Base-by-base conservation (phyloP, 176 grass and related monocot genomes). In the Lolium rigidum region DNA sequence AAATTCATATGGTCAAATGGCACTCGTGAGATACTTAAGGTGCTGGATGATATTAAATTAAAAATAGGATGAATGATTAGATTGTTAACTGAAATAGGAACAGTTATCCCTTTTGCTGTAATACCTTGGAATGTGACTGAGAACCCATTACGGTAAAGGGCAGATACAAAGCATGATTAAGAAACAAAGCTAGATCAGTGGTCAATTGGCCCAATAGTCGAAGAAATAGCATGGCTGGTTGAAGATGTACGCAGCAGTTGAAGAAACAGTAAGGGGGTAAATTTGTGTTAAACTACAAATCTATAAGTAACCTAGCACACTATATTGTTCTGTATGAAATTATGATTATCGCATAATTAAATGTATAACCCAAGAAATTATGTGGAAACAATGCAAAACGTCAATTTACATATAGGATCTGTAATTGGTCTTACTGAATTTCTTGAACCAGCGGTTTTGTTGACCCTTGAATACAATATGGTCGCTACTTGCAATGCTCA, bases 101-200 rank as follows among this genome's bases (percentile, higher is more conserved):
- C 39, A 22, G 5, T 5, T 71, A 21, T 71, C 69, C 67, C 10
- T 70, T 69, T 16, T 69, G 66, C 35, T 44, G 68, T 9, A 70
- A 4, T 28, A 41, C 39, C 39, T 71, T 71, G 18, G 67, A 9
- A 46, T 66, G 14, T 4, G n/a, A n/a, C n/a, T n/a, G 63, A 16
- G 6, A 67, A 17, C 28, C 37, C 14, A 12, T 37, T 16, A 44
- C 12, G 18, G 4, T 0, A 9, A 37, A 44, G 68, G 68, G 68
- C 3, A 0, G 68, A 70, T 12, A n/a, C 4, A n/a, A 10, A 70
- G 39, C 18, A 47, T 72, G 43, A 15, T 49, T 73, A 73, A 48
- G 70, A 73, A 73, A 11, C 43, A 73, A 73, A 73, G 11, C 70
- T 48, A 25, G n/a, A 48, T 73, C 43, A 15, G n/a, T 73, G 5